Evolutionary conservation across 805 yeast species (phyloP), one percentile per base, ranked within the genome.

Genomic region (Zygoascus flipseniorum): DNA sequence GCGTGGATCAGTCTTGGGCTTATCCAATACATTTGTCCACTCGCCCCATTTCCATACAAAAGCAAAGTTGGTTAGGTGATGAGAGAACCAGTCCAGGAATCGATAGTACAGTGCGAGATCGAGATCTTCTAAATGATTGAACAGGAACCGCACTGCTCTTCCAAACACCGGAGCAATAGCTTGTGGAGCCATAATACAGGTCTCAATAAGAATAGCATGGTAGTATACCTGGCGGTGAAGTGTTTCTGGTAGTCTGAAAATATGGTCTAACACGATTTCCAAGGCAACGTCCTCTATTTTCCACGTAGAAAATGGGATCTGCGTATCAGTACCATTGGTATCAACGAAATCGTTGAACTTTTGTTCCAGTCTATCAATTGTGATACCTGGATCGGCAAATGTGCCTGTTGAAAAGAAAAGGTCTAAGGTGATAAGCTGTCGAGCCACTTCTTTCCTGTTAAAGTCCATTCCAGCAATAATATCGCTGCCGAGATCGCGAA

Each of bases 21-120:
- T 66, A 37, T 77, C 71, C 10, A 73, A 67, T 47, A 73, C 76
- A 10, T 61, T 67, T 28, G 77, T 80, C 99, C 99, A 93, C 68
- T 90, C 98, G 58, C 80, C 81, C 99, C 99, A 93, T 65, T 89
- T 89, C 99, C 99, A 93, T 39, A 90, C 87, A 70, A 88, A 93
- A 54, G 86, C 89, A 68, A 92, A 93, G 66, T 92, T 93, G 62
- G 95, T 86, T 67, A 93, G 79, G 69, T 93, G 99, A 53, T 87
- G 83, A 1, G 95, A 77, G 74, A 95, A 83, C 98, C 98, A 93
- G 68, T 86, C 92, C 62, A 88, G 73, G 59, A 80, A 86, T 55
- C 90, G 75, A 55, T 80, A 75, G 58, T 82, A 78, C 51, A 87
- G 72, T 68, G 89, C 97, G 61, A 81, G 82, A 65, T 92, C 97